Evolutionary conservation across 2,329 filamentous ascomycete genomes (phyloP).

Genomic region (Fusarium cicatricum): DNA sequence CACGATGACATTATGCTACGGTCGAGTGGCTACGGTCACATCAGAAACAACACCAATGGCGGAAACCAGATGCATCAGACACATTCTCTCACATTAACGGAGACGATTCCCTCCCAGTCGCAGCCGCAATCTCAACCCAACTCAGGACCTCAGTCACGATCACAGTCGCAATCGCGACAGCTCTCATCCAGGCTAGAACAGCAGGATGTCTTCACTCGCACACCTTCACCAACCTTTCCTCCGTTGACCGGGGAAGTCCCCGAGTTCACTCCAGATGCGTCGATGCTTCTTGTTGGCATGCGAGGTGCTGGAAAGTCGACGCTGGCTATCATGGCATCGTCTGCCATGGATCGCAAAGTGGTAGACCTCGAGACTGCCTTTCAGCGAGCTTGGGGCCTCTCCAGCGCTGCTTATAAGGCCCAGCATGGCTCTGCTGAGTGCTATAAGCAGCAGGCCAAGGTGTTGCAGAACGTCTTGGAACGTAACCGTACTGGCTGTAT

Average conservation of each 20-base stretch:
- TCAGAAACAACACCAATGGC: slow-evolving; percentile 15
- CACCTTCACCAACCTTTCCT: slow-evolving; percentile 38
- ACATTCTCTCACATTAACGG: slow-evolving; percentile 14
- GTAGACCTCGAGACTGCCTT: slow-evolving; percentile 76
- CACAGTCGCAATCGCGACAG: slow-evolving; percentile 8
- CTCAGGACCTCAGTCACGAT: slow-evolving; percentile 18
- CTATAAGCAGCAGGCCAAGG: slow-evolving; percentile 67
- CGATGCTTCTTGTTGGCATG: slow-evolving; percentile 76
- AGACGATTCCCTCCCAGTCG: slow-evolving; percentile 14
- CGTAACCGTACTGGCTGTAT: slow-evolving; percentile 69
- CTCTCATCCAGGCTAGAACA: slow-evolving; percentile 25
- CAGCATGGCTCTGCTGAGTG: slow-evolving; percentile 68
- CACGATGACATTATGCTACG: slow-evolving; percentile 38
- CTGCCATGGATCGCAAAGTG: slow-evolving; percentile 72
- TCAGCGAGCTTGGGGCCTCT: slow-evolving; percentile 67
- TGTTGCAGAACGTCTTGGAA: slow-evolving; percentile 67
- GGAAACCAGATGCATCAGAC: slow-evolving; percentile 30
- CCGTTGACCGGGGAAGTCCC: slow-evolving; percentile 42
- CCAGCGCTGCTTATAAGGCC: slow-evolving; percentile 70
- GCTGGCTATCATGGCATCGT: slow-evolving; percentile 77
- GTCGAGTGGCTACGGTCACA: slow-evolving; percentile 26
- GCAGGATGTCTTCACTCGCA: slow-evolving; percentile 38
- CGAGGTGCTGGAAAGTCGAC: slow-evolving; percentile 80
- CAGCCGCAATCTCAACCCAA: slow-evolving; percentile 16
- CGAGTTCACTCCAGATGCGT: slow-evolving; percentile 67